phyloP scores from a whole-genome alignment of 306 rosid genomes.

The Betula pendula region DNA sequence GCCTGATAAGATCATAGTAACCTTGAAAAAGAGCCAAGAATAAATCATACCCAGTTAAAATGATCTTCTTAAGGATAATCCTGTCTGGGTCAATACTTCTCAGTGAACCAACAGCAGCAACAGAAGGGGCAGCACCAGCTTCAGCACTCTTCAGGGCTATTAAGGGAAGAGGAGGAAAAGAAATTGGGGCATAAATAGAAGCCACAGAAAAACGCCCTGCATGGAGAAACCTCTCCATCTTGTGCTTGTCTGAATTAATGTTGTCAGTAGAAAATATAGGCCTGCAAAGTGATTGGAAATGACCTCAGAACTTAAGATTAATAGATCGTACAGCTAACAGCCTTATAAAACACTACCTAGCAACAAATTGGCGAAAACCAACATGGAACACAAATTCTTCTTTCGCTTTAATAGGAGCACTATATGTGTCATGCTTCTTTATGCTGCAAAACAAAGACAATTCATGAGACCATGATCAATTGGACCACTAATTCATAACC shows the following conservation, averaged over 20 bases:
- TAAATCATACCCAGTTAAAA: conserved; percentile 77
- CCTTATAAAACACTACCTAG: conserved; percentile 49
- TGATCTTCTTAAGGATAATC: conserved; percentile 83
- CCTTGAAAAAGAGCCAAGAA: conserved; percentile 7
- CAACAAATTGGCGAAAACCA: conserved; percentile 96
- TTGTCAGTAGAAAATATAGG: conserved; percentile 80
- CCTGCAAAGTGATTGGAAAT: conserved; percentile 43
- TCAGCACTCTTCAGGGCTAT: conserved; percentile 59
- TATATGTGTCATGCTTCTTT: conserved; percentile 75
- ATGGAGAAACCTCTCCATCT: conserved; percentile 99
- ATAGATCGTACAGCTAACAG: background rate
- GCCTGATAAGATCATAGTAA: background rate
- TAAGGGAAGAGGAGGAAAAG: conserved; percentile 84
- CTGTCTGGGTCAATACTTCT: conserved; percentile 77
- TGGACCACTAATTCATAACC: background rate
- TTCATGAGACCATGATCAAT: background rate
- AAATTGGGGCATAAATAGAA: conserved; percentile 84
- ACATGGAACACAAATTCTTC: conserved; percentile 87
- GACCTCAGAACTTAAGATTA: background rate
- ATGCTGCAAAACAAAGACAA: conserved; percentile 54
- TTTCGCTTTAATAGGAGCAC: conserved; percentile 78
- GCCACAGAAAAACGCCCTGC: conserved; percentile 83
- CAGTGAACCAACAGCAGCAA: conserved; percentile 87
- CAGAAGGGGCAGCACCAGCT: conserved; percentile 48
- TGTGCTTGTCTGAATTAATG: conserved; percentile 84